A percentile compares a stretch with the other conserved stretches of the same genome.
These are phyloP conservation scores for Metschnikowia aberdeeniae DNA, from an alignment of 805 yeast genomes.

Conservation along the genomic window DNA sequence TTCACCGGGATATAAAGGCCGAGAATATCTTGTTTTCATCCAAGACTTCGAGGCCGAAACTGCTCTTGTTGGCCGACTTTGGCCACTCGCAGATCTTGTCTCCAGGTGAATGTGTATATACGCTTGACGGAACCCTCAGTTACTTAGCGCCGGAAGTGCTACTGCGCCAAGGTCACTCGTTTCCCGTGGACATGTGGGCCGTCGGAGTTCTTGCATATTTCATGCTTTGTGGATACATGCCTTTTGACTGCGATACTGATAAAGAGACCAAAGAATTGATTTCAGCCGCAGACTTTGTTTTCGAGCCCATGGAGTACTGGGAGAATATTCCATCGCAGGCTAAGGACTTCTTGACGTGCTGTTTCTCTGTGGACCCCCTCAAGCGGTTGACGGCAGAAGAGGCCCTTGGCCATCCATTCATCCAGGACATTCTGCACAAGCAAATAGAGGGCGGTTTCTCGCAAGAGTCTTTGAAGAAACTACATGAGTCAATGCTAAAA, in stretches of 20 bases:
- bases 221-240: conserved; percentile 69
- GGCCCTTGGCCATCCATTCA: conserved; percentile 44
- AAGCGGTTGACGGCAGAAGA: conserved; percentile 45
- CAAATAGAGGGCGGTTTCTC: conserved; percentile 11
- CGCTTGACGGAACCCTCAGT: conserved; percentile 56
- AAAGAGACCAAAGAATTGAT: conserved; percentile 66
- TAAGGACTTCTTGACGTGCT: conserved; percentile 51
- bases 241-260: conserved; percentile 71
- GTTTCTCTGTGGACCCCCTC: conserved; percentile 46
- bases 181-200: conserved; percentile 71
- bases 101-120: conserved; percentile 9
- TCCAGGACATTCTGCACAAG: conserved; percentile 4
- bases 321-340: conserved; percentile 47
- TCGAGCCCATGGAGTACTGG: conserved; percentile 62
- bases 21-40: conserved; percentile 57
- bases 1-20: conserved; percentile 71
- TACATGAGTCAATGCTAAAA: conserved; percentile 16
- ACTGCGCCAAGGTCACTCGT: conserved; percentile 51
- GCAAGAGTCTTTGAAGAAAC: conserved; percentile 11
- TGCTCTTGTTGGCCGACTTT: conserved; percentile 55
- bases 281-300: conserved; percentile 50
- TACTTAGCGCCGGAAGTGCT: conserved; percentile 73
- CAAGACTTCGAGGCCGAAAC: conserved; percentile 29
- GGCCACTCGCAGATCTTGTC: conserved; percentile 56
- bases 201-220: conserved; percentile 69